Percentiles rank a stretch among this genome's conserved stretches.
Evolutionary conservation across 2,329 filamentous ascomycete genomes (phyloP).

Genomic region (Hymenoscyphus fraxineus): DNA sequence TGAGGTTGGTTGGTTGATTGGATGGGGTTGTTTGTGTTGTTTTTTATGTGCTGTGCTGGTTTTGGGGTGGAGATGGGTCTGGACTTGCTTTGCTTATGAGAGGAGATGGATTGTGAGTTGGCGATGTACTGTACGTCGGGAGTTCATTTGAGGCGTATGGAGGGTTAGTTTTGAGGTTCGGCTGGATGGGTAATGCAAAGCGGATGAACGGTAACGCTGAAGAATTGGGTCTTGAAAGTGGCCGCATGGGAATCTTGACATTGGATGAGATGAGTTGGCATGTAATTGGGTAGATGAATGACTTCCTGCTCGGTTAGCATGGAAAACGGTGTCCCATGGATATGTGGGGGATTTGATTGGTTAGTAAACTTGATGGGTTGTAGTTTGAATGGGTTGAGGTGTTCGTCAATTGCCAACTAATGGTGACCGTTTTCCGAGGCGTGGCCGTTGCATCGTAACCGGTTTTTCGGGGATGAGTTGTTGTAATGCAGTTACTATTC

Average conservation of each 20-base stretch:
- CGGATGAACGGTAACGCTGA: neutral
- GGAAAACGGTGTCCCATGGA: neutral
- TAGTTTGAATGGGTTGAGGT: neutral
- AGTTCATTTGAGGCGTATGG: too few relatives aligned
- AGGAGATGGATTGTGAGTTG: too few relatives aligned
- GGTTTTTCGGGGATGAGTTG: neutral
- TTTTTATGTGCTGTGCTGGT: too few relatives aligned
- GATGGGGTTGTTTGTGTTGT: too few relatives aligned
- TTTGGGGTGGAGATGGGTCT: too few relatives aligned
- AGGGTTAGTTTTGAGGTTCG: too few relatives aligned
- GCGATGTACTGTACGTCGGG: too few relatives aligned
- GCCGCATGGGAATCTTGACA: conserved; percentile 3
- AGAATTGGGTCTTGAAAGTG: neutral
- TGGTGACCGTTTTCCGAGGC: neutral
- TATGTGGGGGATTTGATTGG: neutral
- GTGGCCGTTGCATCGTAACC: conserved; percentile 1
- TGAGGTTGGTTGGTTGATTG: too few relatives aligned
- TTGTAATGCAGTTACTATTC: neutral
- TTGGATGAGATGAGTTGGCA: neutral
- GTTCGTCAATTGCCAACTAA: neutral
- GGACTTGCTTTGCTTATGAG: too few relatives aligned
- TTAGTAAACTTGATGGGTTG: neutral
- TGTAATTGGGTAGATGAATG: neutral
- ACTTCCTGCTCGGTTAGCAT: neutral
- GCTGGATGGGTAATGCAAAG: neutral